Conservation (phyloP, 2,329 filamentous ascomycete species). For the Xylariomycetidae sp. region DNA sequence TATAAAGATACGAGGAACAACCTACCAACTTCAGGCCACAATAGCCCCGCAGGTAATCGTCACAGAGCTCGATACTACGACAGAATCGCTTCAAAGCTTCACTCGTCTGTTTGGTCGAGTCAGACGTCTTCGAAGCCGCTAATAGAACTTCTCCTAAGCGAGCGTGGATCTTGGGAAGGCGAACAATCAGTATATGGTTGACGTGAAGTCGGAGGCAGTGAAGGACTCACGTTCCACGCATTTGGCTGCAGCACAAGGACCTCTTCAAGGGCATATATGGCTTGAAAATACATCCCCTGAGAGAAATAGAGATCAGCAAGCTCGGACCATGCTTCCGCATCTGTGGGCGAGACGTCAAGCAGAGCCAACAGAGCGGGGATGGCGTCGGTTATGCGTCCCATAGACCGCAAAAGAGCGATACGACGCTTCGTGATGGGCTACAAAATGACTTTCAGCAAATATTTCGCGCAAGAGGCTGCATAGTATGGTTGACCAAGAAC, state of each 20-base stretch:
- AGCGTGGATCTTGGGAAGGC: constrained; percentile 67
- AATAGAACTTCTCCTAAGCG: constrained; percentile 79
- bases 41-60: constrained; percentile 86
- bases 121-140: constrained; percentile 54
- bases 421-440: constrained; percentile 82
- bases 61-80: constrained; percentile 87
- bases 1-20: no score
- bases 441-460: no score
- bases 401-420: constrained; percentile 71
- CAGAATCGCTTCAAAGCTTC: constrained; percentile 82
- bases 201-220: constrained; percentile 3
- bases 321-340: constrained; percentile 91
- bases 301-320: constrained; percentile 80
- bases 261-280: constrained; percentile 85
- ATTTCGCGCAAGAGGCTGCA: no score
- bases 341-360: constrained; percentile 79
- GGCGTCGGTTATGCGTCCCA: constrained; percentile 68
- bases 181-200: constrained; percentile 21
- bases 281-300: constrained; percentile 75
- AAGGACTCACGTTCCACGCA: constrained; percentile 81
- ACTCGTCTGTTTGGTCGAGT: constrained; percentile 51
- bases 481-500: no score
- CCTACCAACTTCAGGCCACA: constrained; percentile 82
- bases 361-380: constrained; percentile 69
- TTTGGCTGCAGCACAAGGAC: constrained; percentile 82